Percentiles rank a stretch among this genome's conserved stretches.
These are phyloP conservation scores for Macrolepiota fuliginosa DNA, from an alignment of 768 basidiomycete genomes.

Conservation along the genomic window DNA sequence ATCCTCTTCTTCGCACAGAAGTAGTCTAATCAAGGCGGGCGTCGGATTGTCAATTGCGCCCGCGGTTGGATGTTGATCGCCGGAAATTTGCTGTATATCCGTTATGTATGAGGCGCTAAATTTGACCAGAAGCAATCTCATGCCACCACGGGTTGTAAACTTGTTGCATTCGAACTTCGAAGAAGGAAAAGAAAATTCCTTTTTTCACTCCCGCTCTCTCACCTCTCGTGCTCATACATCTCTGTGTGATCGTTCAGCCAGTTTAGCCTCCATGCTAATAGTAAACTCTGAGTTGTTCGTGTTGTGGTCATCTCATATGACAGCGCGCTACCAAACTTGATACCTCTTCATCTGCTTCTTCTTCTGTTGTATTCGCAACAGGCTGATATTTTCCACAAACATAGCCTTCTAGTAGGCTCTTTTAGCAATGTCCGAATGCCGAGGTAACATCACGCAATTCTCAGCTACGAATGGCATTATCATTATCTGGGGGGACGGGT, in stretches of 20 bases:
- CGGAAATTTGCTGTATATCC: background rate
- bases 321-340: background rate
- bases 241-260: background rate
- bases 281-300: background rate
- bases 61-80: background rate
- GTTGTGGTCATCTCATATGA: background rate
- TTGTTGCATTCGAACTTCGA: too few species aligned
- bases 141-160: too few species aligned
- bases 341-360: background rate
- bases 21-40: background rate
- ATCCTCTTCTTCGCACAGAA: too few species aligned
- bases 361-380: background rate
- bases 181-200: too few species aligned
- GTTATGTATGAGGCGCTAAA: background rate
- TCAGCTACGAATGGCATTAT: too few species aligned
- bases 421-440: too few species aligned
- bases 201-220: background rate
- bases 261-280: too few species aligned
- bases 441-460: too few species aligned
- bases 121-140: background rate
- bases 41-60: background rate
- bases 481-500: too few species aligned
- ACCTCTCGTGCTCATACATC: background rate
- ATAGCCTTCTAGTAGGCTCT: background rate
- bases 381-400: background rate